Conservation (phyloP, 1,139 yeast genomes). For the Yamadazyma songkhlaensis region DNA sequence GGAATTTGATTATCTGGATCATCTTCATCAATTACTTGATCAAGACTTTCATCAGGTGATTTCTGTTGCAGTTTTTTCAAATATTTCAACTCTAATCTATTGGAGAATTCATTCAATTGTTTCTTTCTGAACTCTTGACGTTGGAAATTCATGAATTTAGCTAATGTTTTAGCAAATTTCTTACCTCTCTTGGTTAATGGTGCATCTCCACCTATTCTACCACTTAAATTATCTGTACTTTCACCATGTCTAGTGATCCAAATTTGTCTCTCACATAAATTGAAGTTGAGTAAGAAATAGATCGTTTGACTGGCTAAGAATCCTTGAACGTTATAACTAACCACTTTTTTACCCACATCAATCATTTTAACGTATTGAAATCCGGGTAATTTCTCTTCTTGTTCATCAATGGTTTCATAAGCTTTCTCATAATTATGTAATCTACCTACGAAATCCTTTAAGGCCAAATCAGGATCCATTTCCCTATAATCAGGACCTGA, state of each 20-base stretch:
- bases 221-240: conserved; percentile 76
- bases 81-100: conserved; percentile 41
- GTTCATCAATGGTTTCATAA: conserved; percentile 84
- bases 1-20: conserved; percentile 37
- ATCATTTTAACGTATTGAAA: conserved; percentile 93
- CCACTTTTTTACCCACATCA: conserved; percentile 91
- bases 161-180: conserved; percentile 68
- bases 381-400: conserved; percentile 57
- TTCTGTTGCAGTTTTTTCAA: conserved; percentile 8
- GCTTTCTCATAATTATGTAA: conserved; percentile 83
- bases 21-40: conserved; percentile 15
- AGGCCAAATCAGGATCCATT: conserved; percentile 80
- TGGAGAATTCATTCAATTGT: conserved; percentile 55
- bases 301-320: conserved; percentile 92
- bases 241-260: conserved; percentile 98
- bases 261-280: conserved; percentile 84
- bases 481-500: conserved; percentile 91
- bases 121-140: conserved; percentile 64
- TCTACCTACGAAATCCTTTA: conserved; percentile 79
- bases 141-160: conserved; percentile 72
- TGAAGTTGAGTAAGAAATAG: conserved; percentile 85
- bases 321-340: conserved; percentile 88
- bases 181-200: conserved; percentile 74
- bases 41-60: conserved; percentile 23
- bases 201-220: conserved; percentile 91